Conservation (phyloP, 2,329 filamentous ascomycete species). For the Colletotrichum navitas region DNA sequence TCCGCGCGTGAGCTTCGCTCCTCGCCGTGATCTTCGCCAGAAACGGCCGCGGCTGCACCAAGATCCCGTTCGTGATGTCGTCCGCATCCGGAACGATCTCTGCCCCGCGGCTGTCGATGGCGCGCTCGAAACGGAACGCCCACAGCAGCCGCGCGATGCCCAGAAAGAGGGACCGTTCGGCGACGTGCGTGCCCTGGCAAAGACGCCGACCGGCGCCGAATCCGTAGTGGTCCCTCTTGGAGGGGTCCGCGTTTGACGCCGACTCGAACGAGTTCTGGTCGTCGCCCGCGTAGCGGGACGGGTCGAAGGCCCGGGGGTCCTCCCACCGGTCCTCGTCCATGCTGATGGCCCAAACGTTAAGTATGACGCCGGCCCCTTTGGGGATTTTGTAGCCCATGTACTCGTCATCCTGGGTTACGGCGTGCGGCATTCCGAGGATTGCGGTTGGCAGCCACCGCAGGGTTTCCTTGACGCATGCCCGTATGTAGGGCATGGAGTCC, state of each 20-base stretch:
- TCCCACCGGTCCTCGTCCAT: conserved; percentile 58
- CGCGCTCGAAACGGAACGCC: conserved; percentile 60
- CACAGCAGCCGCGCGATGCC: conserved; percentile 64
- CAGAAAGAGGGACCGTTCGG: conserved; percentile 61
- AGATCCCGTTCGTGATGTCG: conserved; percentile 11
- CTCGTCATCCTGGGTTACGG: conserved; percentile 47
- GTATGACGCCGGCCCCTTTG: conserved; percentile 41
- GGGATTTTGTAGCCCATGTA: conserved; percentile 41
- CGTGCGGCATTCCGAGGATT: conserved; percentile 54
- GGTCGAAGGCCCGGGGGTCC: conserved; percentile 58
- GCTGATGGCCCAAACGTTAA: conserved; percentile 56
- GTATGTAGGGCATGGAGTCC: conserved; percentile 60
- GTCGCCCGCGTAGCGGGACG: conserved; percentile 53
- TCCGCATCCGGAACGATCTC: conserved; percentile 54
- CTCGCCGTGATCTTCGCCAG: conserved; percentile 31
- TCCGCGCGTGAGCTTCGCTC: conserved; percentile 13
- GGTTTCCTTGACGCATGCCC: conserved; percentile 60
- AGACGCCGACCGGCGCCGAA: conserved; percentile 43
- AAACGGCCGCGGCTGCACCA: conserved; percentile 34
- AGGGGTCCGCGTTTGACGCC: conserved; percentile 51
- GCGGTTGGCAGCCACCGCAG: conserved; percentile 60
- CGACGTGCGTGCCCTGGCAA: conserved; percentile 59
- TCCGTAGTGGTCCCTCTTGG: conserved; percentile 52
- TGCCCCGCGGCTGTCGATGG: neutral
- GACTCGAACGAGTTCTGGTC: conserved; percentile 33